These are phyloP conservation scores for Penicillium coprophilum DNA, from an alignment of 495 filamentous ascomycete genomes.

Conservation along the genomic window DNA sequence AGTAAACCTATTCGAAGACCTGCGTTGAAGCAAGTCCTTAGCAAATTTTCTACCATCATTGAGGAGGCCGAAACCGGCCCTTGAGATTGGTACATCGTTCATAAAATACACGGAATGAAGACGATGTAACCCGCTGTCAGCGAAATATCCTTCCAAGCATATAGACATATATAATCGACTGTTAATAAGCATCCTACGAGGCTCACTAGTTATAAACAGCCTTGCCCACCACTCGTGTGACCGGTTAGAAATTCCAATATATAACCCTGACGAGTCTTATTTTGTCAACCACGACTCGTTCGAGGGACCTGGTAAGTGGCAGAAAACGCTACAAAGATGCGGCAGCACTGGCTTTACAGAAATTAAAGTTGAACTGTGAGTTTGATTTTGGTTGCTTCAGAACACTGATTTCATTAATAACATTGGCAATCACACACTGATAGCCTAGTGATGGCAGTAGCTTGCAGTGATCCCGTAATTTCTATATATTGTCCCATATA, in stretches of 20 bases:
- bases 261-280: too few species aligned
- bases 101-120: background rate
- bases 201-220: too few species aligned
- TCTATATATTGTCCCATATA: background rate
- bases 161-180: background rate
- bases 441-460: background rate
- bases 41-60: conserved; percentile 59
- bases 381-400: background rate
- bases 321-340: too few species aligned
- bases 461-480: background rate
- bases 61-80: conserved; percentile 41
- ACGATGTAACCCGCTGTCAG: background rate
- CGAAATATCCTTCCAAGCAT: background rate
- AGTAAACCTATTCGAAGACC: conserved; percentile 81
- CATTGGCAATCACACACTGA: background rate
- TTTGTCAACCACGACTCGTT: too few species aligned
- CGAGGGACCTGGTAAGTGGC: too few species aligned
- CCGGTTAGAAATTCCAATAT: too few species aligned
- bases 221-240: too few species aligned
- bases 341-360: too few species aligned
- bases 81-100: background rate
- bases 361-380: too few species aligned
- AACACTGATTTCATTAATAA: background rate
- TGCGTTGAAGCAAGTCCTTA: conserved; percentile 81
- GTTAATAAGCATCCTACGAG: too few species aligned